These are phyloP conservation scores for Rhexocercosporidium sp. DNA, from an alignment of 2,329 filamentous ascomycete genomes.

Conservation along the genomic window DNA sequence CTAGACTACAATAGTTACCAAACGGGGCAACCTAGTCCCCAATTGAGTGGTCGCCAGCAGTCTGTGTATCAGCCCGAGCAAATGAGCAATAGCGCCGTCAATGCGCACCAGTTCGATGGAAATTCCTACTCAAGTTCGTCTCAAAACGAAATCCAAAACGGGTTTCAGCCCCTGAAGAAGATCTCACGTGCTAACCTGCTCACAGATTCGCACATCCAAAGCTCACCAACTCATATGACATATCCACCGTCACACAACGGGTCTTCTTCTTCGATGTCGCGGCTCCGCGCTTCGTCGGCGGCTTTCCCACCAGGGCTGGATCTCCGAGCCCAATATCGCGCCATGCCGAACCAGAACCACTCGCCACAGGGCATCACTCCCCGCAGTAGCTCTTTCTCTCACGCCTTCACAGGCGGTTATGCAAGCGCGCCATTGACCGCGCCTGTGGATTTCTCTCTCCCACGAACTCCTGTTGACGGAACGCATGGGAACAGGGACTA, in stretches of 20 bases:
- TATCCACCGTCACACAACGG: slow-evolving; percentile 49
- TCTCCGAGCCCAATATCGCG: slow-evolving; percentile 52
- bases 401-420: slow-evolving; percentile 54
- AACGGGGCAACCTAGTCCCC: slow-evolving; percentile 52
- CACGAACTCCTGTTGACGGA: slow-evolving; percentile 49
- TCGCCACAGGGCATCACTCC: slow-evolving; percentile 33
- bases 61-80: slow-evolving; percentile 58
- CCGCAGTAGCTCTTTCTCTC: slow-evolving; percentile 45
- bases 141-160: slow-evolving; percentile 21
- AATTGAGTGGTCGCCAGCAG: slow-evolving; percentile 52
- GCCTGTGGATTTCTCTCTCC: slow-evolving; percentile 57
- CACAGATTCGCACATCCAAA: slow-evolving; percentile 52
- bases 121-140: slow-evolving; percentile 56
- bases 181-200: slow-evolving; percentile 34
- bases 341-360: slow-evolving; percentile 41
- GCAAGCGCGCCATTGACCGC: slow-evolving; percentile 59
- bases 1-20: slow-evolving; percentile 61
- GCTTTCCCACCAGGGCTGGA: slow-evolving; percentile 53
- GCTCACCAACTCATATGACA: slow-evolving; percentile 54
- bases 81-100: slow-evolving; percentile 48
- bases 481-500: slow-evolving; percentile 51
- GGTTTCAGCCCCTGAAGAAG: slow-evolving; percentile 31
- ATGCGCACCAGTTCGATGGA: slow-evolving; percentile 55
- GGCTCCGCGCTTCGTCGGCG: slow-evolving; percentile 55
- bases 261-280: slow-evolving; percentile 48